Evolutionary conservation across 805 yeast species (phyloP).

Genomic region (Schwanniomyces pseudopolymorphus): DNA sequence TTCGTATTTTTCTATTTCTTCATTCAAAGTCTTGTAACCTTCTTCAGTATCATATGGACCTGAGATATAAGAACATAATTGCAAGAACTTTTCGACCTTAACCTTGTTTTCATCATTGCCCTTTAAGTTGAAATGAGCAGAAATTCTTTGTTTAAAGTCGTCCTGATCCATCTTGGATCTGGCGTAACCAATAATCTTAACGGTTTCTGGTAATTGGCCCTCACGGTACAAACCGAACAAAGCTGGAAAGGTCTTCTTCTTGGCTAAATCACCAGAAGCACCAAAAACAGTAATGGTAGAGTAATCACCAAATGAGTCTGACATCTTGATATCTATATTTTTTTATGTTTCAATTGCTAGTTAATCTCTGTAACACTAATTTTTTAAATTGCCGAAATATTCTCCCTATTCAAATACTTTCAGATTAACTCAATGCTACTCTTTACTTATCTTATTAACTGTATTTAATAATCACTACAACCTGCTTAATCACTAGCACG

Average conservation of each 20-base stretch:
- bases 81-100: constrained; percentile 62
- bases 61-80: constrained; percentile 62
- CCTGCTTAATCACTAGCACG: neutral
- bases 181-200: constrained; percentile 88
- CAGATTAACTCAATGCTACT: constrained; percentile 2
- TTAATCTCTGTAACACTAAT: neutral
- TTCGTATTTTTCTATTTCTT: constrained; percentile 62
- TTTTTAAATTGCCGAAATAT: neutral
- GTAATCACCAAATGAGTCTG: constrained; percentile 56
- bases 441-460: neutral
- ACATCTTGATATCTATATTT: constrained; percentile 17
- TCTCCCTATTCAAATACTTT: neutral
- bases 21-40: constrained; percentile 63
- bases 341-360: neutral
- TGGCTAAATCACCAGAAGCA: constrained; percentile 93
- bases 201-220: constrained; percentile 69
- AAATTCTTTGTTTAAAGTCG: constrained; percentile 68
- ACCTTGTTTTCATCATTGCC: constrained; percentile 36
- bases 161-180: constrained; percentile 70
- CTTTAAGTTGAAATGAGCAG: constrained; percentile 55
- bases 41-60: constrained; percentile 81
- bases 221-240: constrained; percentile 64
- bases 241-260: constrained; percentile 92
- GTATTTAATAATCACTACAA: neutral
- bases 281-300: constrained; percentile 83